phyloP scores from a whole-genome alignment of 345 rosid genomes.

The Syzygium aqueum region DNA sequence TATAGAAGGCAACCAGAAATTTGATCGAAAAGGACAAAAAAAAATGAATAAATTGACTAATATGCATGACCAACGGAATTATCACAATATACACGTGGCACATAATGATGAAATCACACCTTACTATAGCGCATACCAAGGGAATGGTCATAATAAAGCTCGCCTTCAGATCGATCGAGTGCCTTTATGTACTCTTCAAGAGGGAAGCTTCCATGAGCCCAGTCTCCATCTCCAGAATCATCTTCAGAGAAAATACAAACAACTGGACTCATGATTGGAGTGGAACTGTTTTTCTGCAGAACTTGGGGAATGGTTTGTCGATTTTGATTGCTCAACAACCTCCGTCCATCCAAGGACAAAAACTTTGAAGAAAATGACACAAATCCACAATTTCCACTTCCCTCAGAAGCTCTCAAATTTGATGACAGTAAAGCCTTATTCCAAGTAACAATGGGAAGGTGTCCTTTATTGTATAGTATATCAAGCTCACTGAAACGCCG shows the following conservation, averaged over 20 bases:
- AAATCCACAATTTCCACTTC: conserved; percentile 67
- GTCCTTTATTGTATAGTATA: conserved; percentile 63
- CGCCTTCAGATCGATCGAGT: conserved; percentile 79
- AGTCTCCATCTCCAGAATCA: conserved; percentile 73
- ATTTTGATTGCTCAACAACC: conserved; percentile 35
- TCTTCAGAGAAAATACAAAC: conserved; percentile 67
- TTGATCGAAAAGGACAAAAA: not conserved
- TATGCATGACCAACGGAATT: not conserved
- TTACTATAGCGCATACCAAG: conserved; percentile 88
- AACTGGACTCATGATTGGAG: conserved; percentile 40
- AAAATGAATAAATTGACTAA: not conserved
- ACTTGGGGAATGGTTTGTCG: conserved; percentile 17
- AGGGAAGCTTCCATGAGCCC: conserved; percentile 90
- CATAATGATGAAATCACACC: conserved; percentile 30
- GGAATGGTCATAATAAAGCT: conserved; percentile 73
- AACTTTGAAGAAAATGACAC: conserved; percentile 71
- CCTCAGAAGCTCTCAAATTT: conserved; percentile 35
- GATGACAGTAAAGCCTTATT: conserved; percentile 44
- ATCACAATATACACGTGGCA: not conserved
- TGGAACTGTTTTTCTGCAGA: conserved; percentile 21
- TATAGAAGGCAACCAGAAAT: conserved; percentile 8
- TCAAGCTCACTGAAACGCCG: conserved; percentile 45
- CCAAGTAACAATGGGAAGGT: conserved; percentile 67
- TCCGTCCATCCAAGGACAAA: conserved; percentile 47
- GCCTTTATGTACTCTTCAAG: conserved; percentile 84